phyloP scores from a whole-genome alignment of 331 rosid species.

The Rhamnella rubrinervis region DNA sequence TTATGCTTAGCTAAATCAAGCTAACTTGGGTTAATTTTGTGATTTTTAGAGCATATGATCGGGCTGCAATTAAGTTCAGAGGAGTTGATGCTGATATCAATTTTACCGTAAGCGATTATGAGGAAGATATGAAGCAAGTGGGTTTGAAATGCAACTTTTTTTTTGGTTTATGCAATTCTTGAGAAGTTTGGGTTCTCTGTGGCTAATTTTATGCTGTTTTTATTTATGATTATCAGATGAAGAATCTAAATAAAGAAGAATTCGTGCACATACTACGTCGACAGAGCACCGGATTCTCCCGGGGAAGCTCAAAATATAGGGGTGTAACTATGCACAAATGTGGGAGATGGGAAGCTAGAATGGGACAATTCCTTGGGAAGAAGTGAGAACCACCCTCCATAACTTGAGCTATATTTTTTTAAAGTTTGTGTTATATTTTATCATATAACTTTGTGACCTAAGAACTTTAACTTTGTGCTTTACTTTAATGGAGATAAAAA shows the following conservation, averaged over 20 bases:
- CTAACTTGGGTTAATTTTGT: conserved; percentile 7
- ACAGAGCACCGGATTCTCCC: conserved; percentile 45
- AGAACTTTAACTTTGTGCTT: too few relatives aligned
- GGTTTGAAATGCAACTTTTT: neutral
- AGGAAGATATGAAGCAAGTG: conserved; percentile 49
- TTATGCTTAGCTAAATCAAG: neutral
- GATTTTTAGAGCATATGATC: conserved; percentile 45
- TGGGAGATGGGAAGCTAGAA: conserved; percentile 36
- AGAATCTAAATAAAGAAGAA: conserved; percentile 42
- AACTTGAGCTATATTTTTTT: too few relatives aligned
- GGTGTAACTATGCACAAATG: conserved; percentile 36
- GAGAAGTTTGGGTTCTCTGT: neutral
- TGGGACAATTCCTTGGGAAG: conserved; percentile 31
- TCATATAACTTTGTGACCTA: too few relatives aligned
- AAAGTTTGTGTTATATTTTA: too few relatives aligned
- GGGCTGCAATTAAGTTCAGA: conserved; percentile 53
- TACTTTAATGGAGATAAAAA: neutral
- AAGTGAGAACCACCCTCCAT: conserved; percentile 28
- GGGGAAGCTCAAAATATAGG: conserved; percentile 40
- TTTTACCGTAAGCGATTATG: conserved; percentile 36
- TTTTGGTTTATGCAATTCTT: neutral
- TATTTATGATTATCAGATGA: conserved; percentile 26
- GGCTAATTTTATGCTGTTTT: neutral
- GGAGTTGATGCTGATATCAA: conserved; percentile 57
- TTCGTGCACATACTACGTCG: conserved; percentile 49